phyloP scores from a whole-genome alignment of 139 green algal species.

The Chlamydomonas asymmetrica region DNA sequence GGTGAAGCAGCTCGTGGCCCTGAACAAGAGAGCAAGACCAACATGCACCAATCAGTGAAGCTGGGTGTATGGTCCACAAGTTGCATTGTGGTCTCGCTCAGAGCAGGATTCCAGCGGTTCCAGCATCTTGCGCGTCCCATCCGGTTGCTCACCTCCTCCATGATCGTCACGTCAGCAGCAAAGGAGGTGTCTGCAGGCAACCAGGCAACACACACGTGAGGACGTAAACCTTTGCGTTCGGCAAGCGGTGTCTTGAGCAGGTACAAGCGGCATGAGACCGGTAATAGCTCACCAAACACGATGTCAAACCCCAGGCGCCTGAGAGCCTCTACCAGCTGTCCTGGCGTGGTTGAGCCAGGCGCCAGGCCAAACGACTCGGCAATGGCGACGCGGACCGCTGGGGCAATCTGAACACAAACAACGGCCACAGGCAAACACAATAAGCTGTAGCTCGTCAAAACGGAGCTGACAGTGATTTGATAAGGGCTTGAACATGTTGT shows the following conservation, averaged over 20 bases:
- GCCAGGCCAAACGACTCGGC: conserved; percentile 58
- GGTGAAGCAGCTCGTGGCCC: conserved; percentile 26
- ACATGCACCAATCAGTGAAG: not conserved
- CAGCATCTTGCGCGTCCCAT: conserved; percentile 65
- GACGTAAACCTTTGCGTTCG: no score
- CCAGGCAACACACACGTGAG: no score
- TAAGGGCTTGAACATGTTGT: no score
- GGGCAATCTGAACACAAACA: conserved; percentile 57
- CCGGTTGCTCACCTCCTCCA: no score
- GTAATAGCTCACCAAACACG: conserved; percentile 66
- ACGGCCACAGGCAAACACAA: no score
- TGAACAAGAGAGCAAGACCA: conserved; percentile 5
- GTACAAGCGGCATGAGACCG: no score
- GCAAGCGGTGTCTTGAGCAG: no score
- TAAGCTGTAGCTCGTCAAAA: no score
- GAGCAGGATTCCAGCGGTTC: conserved; percentile 47
- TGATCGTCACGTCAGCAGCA: conserved; percentile 74
- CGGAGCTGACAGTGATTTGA: no score
- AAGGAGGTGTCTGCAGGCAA: conserved; percentile 55
- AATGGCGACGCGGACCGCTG: conserved; percentile 67
- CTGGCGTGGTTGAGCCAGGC: conserved; percentile 38
- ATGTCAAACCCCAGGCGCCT: conserved; percentile 68
- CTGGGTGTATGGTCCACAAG: not conserved
- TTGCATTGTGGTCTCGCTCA: no score
- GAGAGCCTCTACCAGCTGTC: conserved; percentile 62